Conservation (phyloP, 352 stramenopile genomes). For the Aphanomyces stellatus region DNA sequence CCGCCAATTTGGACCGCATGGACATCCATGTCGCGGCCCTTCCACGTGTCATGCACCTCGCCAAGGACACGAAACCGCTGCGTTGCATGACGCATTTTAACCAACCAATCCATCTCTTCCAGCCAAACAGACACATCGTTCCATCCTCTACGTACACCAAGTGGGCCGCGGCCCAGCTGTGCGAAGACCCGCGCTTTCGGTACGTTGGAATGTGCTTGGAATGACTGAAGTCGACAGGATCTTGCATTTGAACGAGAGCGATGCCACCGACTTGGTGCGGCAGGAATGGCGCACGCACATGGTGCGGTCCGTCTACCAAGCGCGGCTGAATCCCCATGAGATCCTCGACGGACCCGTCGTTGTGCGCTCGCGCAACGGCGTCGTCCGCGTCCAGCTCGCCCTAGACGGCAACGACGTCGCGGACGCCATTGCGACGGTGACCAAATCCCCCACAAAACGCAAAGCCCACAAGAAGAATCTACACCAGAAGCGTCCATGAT, state of each 20-base stretch:
- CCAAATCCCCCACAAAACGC: background rate
- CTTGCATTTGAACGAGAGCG: constrained; percentile 29
- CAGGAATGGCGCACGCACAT: constrained; percentile 65
- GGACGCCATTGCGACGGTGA: background rate
- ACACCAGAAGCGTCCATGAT: background rate
- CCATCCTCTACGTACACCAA: constrained; percentile 37
- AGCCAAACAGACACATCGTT: constrained; percentile 38
- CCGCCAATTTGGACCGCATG: background rate
- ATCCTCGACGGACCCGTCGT: constrained; percentile 46
- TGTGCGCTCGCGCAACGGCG: constrained; percentile 36
- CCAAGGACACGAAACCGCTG: constrained; percentile 32
- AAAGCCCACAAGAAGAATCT: background rate
- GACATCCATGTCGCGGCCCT: background rate
- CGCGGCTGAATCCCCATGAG: constrained; percentile 48
- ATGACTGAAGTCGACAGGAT: background rate
- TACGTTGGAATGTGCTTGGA: background rate
- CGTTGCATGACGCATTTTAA: constrained; percentile 52
- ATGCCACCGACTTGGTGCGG: constrained; percentile 36
- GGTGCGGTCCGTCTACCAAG: constrained; percentile 38
- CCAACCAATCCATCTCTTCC: constrained; percentile 56
- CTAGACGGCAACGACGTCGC: constrained; percentile 25
- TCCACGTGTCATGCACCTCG: background rate
- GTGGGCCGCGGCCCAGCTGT: constrained; percentile 35
- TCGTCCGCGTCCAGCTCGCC: constrained; percentile 40
- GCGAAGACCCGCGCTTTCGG: constrained; percentile 24